phyloP scores from a whole-genome alignment of 176 grass and related monocot species.

The Hyparrhenia diplandra region DNA sequence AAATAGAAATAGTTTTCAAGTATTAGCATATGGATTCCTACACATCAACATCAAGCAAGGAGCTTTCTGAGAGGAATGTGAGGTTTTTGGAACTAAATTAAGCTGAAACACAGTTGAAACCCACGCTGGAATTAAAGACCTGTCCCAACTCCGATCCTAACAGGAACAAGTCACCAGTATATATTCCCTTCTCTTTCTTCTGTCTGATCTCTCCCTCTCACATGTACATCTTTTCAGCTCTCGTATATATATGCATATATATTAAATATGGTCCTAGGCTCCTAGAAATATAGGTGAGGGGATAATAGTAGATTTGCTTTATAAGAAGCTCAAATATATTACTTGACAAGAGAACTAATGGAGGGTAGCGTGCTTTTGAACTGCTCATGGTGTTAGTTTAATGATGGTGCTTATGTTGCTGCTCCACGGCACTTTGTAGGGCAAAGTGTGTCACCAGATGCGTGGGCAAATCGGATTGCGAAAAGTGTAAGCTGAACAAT shows the following conservation, averaged over 20 bases:
- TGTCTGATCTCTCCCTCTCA: not conserved
- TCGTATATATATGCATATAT: too few species aligned
- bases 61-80: constrained; percentile 33
- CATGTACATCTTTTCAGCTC: constrained; percentile 14
- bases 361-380: constrained; percentile 8
- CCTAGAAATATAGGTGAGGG: constrained; percentile 17
- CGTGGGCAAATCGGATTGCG: constrained; percentile 37
- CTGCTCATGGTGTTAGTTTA: constrained; percentile 38
- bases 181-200: constrained; percentile 1
- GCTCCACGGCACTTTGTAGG: constrained; percentile 37
- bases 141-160: constrained; percentile 12
- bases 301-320: constrained; percentile 37
- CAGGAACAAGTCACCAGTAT: constrained; percentile 26
- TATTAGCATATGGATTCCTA: constrained; percentile 38
- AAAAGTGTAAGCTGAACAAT: constrained; percentile 54
- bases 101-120: constrained; percentile 27
- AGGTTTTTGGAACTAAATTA: constrained; percentile 32
- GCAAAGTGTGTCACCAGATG: constrained; percentile 40
- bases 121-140: not conserved
- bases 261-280: not conserved
- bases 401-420: constrained; percentile 18
- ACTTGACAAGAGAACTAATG: not conserved
- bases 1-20: constrained; percentile 33
- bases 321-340: not conserved
- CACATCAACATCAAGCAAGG: constrained; percentile 44